These are phyloP conservation scores for Carnegiea gigantea DNA, from an alignment of 179 eudicot species.

Conservation along the genomic window DNA sequence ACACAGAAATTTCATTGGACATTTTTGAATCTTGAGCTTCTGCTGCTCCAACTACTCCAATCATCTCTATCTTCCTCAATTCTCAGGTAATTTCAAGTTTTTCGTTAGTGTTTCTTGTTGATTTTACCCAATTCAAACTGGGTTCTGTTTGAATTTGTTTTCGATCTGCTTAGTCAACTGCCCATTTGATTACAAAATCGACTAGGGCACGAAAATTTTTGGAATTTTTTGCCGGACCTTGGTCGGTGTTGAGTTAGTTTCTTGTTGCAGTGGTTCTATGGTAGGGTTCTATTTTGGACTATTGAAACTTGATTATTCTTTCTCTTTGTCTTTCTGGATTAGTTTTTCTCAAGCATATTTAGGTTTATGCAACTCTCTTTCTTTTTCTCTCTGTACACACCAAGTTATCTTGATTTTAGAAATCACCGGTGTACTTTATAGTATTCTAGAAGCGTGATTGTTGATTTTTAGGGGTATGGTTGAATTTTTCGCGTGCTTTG, in stretches of 20 bases:
- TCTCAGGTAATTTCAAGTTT: constrained; percentile 6
- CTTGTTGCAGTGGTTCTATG: neutral
- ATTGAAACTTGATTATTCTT: constrained; percentile 8
- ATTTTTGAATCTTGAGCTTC: too few species aligned
- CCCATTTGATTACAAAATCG: neutral
- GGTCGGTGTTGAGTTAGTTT: neutral
- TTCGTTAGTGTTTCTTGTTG: neutral
- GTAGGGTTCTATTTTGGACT: constrained; percentile 10
- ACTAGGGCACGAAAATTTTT: neutral
- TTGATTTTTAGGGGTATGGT: neutral
- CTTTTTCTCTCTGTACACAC: neutral
- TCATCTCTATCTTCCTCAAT: neutral
- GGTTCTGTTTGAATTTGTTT: neutral
- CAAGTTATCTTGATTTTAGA: neutral
- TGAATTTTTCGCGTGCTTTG: neutral
- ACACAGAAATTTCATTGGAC: too few species aligned
- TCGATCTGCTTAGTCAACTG: constrained; percentile 21
- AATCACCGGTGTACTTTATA: neutral
- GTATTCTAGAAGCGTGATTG: neutral
- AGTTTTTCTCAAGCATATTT: neutral
- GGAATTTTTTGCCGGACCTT: neutral
- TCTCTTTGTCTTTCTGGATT: neutral
- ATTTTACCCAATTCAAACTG: neutral
- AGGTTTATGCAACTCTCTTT: neutral
- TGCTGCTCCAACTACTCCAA: neutral